A percentile compares a stretch with the other conserved stretches of the same genome.
Conservation (phyloP, 371 early-diverging fungal species). For the Actinomucor elegans region DNA sequence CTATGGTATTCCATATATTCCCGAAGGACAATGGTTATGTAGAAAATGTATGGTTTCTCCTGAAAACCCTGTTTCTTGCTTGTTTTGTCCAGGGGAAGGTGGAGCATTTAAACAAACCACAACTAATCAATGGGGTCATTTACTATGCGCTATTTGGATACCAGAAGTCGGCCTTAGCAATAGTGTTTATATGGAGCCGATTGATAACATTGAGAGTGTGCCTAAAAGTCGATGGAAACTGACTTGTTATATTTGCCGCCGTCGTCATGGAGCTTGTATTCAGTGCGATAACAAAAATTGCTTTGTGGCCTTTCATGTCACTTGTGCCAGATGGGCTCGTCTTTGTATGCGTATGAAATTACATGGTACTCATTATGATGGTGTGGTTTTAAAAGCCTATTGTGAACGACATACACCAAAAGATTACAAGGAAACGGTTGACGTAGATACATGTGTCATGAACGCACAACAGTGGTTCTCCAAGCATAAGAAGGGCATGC, state of each 20-base stretch:
- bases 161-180: constrained; percentile 93
- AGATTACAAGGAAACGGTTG: constrained; percentile 61
- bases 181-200: constrained; percentile 95
- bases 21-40: constrained; percentile 99
- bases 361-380: constrained; percentile 45
- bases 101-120: constrained; percentile 97
- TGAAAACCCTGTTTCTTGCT: constrained; percentile 84
- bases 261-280: constrained; percentile 88
- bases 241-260: constrained; percentile 86
- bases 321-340: constrained; percentile 88
- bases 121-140: constrained; percentile 94
- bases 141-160: constrained; percentile 95
- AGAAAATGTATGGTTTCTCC: constrained; percentile 96
- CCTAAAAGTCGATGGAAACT: constrained; percentile 90
- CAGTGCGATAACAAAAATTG: constrained; percentile 93
- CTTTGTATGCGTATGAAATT: constrained; percentile 86
- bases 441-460: constrained; percentile 41
- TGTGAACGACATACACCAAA: constrained; percentile 86
- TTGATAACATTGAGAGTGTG: constrained; percentile 86
- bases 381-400: constrained; percentile 66
- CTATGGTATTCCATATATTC: constrained; percentile 99
- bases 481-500: constrained; percentile 18
- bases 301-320: constrained; percentile 90
- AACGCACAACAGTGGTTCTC: constrained; percentile 34
- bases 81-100: constrained; percentile 92